Conservation (phyloP, 495 filamentous ascomycete species). For the Opeltia flavorubescens region DNA sequence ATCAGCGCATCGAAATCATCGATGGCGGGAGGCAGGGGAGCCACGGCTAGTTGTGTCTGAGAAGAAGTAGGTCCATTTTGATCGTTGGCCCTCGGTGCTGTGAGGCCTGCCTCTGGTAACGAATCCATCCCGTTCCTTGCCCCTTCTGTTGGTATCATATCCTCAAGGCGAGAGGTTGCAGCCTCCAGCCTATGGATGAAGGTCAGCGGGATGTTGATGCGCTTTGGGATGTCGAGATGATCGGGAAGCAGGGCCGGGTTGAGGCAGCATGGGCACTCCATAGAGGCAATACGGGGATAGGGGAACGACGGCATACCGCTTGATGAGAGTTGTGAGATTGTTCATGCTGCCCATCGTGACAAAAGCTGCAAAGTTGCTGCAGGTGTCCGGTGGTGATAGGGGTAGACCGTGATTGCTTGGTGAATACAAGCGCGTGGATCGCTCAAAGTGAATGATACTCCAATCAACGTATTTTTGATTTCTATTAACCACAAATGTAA, state of each 20-base stretch:
- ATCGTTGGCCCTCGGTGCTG: slow-evolving; percentile 20
- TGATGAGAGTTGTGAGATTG: slow-evolving; percentile 93
- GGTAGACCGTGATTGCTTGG: background rate
- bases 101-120: slow-evolving; percentile 17
- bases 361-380: background rate
- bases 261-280: background rate
- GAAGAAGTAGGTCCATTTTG: slow-evolving; percentile 19
- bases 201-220: slow-evolving; percentile 23
- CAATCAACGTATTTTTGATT: too few relatives aligned
- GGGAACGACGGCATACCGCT: slow-evolving; percentile 51
- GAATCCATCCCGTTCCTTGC: slow-evolving; percentile 22
- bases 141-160: slow-evolving; percentile 66
- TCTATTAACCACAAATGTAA: too few relatives aligned
- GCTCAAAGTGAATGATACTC: background rate
- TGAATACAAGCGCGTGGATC: background rate
- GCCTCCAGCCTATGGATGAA: slow-evolving; percentile 70
- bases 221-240: background rate
- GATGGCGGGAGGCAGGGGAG: slow-evolving; percentile 56
- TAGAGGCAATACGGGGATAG: background rate
- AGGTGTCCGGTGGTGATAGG: background rate
- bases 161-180: slow-evolving; percentile 89
- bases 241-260: background rate
- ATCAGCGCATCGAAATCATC: slow-evolving; percentile 79
- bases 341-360: slow-evolving; percentile 64
- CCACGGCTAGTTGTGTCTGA: slow-evolving; percentile 24